Evolutionary conservation across 2,329 filamentous ascomycete genomes (phyloP), one percentile per base, ranked within the genome.

Genomic region (Thielaviopsis ethacetica): DNA sequence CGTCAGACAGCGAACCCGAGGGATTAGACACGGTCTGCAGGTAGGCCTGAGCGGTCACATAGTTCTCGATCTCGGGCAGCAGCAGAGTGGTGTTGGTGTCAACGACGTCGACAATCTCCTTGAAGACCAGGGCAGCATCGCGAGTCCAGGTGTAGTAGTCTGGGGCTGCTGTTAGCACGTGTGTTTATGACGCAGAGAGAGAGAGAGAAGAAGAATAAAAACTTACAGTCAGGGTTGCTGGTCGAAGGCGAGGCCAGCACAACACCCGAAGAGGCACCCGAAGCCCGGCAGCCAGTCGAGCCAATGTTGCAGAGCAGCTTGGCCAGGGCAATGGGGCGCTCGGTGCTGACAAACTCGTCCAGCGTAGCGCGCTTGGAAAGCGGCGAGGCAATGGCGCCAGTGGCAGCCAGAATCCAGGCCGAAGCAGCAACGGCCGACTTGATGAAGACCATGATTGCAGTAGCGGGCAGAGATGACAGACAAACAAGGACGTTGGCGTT

Each of bases 131-230:
- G 24, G 83, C 84, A 17, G 84, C 78, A 68, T 91, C 87, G 65
- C 87, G 75, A 1, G 83, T 88, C 87, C 87, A 91, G 0, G 85
- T 88, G 66, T 82, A 91, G 66, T 79, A 90, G 69, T 91, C 85
- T 88, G 30, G 5, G 30, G 30, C 7, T 26, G 19, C 19, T 17
- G 38, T 21, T 17, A 9, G 27, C n/a, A 22, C 7, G 15, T n/a
- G n/a, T n/a, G n/a, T n/a, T n/a, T n/a, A n/a, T n/a, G n/a, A n/a
- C 26, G 15, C 21, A 38, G 44, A 5, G 38, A 19, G 38, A 56
- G 17, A n/a, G 38, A 24, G 10, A 54, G 6, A 21, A 21, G 3
- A 56, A 21, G 34, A 22, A 38, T 17, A 17, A 30, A 49, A 47
- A 67, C 76, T 71, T 69, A 82, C 80, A 84, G 64, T 81, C 72